Conservation (phyloP, 192 early-diverging fungal genomes). For the Linnemannia hyalina region DNA sequence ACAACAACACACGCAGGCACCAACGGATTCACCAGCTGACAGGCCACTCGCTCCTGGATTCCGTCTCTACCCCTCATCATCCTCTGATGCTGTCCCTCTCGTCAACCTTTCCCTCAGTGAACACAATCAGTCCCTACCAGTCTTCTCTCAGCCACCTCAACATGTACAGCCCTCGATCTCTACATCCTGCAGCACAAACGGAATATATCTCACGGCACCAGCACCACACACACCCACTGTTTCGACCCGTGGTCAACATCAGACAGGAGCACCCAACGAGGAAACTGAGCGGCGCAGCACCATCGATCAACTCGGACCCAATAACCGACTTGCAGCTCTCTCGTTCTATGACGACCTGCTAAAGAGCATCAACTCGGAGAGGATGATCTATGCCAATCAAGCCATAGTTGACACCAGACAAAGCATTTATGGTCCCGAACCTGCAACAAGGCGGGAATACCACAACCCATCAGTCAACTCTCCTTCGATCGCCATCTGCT, state of each 20-base stretch:
- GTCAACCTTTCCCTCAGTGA: not conserved
- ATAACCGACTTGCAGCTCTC: slow-evolving; percentile 9
- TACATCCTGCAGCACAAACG: not conserved
- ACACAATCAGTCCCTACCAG: not conserved
- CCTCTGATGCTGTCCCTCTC: not conserved
- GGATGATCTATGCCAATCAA: slow-evolving; percentile 35
- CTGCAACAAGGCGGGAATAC: not conserved
- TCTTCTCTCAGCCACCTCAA: not conserved
- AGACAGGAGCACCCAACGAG: not conserved
- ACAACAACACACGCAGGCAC: not conserved
- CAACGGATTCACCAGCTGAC: not conserved
- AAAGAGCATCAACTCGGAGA: slow-evolving; percentile 32
- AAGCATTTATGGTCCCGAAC: not conserved
- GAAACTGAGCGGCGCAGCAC: not conserved
- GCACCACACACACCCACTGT: not conserved
- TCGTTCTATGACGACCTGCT: slow-evolving; percentile 46
- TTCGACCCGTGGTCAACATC: not conserved
- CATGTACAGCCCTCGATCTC: not conserved
- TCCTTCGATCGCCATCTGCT: slow-evolving; percentile 25
- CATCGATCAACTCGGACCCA: not conserved
- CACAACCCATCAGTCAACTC: not conserved
- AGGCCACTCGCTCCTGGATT: not conserved
- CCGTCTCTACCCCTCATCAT: not conserved
- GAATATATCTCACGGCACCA: not conserved
- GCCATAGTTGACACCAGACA: not conserved